These are phyloP conservation scores for Clonostachys chloroleuca DNA, from an alignment of 2,329 filamentous ascomycete species.

Conservation along the genomic window DNA sequence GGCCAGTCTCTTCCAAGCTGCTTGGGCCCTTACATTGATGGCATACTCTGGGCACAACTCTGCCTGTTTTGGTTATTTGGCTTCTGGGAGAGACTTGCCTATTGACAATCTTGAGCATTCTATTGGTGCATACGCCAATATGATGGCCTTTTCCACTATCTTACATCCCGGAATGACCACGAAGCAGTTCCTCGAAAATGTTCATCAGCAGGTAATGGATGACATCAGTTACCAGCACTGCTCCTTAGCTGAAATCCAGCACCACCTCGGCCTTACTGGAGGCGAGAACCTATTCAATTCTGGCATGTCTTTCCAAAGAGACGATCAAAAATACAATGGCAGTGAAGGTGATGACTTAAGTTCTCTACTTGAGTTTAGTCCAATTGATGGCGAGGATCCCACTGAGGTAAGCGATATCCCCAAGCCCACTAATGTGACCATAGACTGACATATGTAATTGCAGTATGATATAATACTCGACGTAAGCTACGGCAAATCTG, in stretches of 20 bases:
- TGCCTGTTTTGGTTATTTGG: slow-evolving; percentile 48
- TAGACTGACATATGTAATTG: too few species aligned
- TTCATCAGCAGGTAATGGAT: slow-evolving; percentile 15
- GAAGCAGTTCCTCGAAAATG: not conserved
- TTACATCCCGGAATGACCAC: not conserved
- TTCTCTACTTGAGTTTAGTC: too few species aligned
- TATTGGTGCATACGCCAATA: slow-evolving; percentile 49
- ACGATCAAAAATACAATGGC: not conserved
- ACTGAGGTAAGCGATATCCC: too few species aligned
- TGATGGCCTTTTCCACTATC: slow-evolving; percentile 36
- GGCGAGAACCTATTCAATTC: slow-evolving; percentile 6
- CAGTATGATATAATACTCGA: too few species aligned
- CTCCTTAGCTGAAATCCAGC: slow-evolving; percentile 4
- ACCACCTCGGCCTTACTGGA: not conserved
- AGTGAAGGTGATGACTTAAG: too few species aligned
- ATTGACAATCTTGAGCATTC: slow-evolving; percentile 40
- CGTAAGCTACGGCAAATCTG: too few species aligned
- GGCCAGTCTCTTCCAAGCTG: slow-evolving; percentile 43
- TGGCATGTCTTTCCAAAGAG: slow-evolving; percentile 3
- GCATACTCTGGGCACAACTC: slow-evolving; percentile 38
- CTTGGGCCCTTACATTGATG: slow-evolving; percentile 45
- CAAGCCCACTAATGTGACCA: too few species aligned
- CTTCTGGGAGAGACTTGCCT: slow-evolving; percentile 48
- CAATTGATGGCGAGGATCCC: too few species aligned
- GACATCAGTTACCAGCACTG: slow-evolving; percentile 1